Evolutionary conservation across 2,329 filamentous ascomycete genomes (phyloP).

Genomic region (Celoporthe dispersa): DNA sequence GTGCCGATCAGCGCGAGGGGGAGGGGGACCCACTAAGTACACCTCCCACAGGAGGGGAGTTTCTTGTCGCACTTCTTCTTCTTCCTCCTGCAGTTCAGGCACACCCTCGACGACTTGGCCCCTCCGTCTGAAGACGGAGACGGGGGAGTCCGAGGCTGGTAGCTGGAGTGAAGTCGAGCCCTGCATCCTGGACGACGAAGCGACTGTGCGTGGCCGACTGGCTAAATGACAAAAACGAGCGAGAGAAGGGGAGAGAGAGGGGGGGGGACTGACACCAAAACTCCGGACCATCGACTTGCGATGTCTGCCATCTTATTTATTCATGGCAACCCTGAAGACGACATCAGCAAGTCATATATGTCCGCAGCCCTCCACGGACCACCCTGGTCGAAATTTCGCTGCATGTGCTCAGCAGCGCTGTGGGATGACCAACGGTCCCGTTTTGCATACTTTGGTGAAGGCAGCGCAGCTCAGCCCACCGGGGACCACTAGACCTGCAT

Average conservation of each 20-base stretch:
- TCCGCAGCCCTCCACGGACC: constrained; percentile 17
- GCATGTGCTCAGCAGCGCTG: constrained; percentile 21
- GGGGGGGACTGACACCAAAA: constrained; percentile 11
- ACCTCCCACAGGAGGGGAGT: constrained; percentile 36
- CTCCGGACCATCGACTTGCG: constrained; percentile 11
- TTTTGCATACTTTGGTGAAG: constrained; percentile 28
- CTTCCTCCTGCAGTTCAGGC: constrained; percentile 36
- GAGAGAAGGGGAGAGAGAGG: background rate
- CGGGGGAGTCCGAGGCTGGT: constrained; percentile 28
- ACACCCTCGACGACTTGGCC: constrained; percentile 35
- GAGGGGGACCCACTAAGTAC: constrained; percentile 35
- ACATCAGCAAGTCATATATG: constrained; percentile 29
- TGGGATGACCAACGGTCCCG: constrained; percentile 25
- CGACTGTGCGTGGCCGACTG: constrained; percentile 1
- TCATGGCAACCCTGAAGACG: constrained; percentile 16
- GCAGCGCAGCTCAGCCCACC: constrained; percentile 29
- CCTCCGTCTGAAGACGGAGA: constrained; percentile 31
- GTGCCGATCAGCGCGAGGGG: background rate
- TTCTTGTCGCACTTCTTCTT: constrained; percentile 39
- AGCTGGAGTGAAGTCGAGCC: constrained; percentile 23
- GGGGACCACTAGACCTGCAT: constrained; percentile 20
- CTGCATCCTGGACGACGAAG: constrained; percentile 25
- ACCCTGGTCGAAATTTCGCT: constrained; percentile 26
- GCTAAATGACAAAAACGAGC: background rate
- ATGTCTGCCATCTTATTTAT: constrained; percentile 24